Base-by-base conservation (phyloP, 495 filamentous ascomycete genomes). In the Physcia stellaris region DNA sequence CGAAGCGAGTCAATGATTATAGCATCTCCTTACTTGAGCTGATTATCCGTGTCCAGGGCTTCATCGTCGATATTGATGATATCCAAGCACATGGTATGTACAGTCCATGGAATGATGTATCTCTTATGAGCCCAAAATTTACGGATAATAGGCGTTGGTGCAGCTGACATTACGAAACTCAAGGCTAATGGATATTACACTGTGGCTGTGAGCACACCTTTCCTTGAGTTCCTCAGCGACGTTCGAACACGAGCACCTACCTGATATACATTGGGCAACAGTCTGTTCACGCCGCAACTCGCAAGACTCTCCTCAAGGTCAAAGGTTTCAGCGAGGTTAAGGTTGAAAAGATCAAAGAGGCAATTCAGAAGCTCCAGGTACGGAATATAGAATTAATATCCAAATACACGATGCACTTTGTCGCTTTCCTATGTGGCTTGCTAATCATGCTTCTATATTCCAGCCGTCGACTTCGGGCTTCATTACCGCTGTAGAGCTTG, bases 261-360 rank as follows among this genome's bases (percentile, higher is more conserved):
- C n/a, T n/a, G n/a, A n/a, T n/a, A n/a, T n/a, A n/a, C n/a, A n/a
- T n/a, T n/a, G n/a, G n/a, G n/a, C n/a, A n/a, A 31, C 35, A 80
- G 80, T 71, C 75, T 32, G 73, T 84, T 27, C 69, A 80, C 47
- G 62, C 68, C 13, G 73, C 77, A 13, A 83, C 78, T 4, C 67
- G 75, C 26, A 73, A 67, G 44, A 75, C 63, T 21, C 64, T 86
- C 23, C 55, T 78, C 40, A 84, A 79, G 53, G 82, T 86, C 53
- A 83, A 80, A 52, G 81, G 81, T 5, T 84, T 86, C 57, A 83
- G 78, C 39, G 82, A 86, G 50, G 66, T 77, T 49, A 86, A 85
- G 56, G 82, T 85, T 10, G 82, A 85, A 41, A 86, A 84, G 52
- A 65, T 86, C 53, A 86, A 84, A 50, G 81, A 86, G 46, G 81